phyloP scores from a whole-genome alignment of 2,329 filamentous ascomycete species.

The Knoxdaviesia proteae region DNA sequence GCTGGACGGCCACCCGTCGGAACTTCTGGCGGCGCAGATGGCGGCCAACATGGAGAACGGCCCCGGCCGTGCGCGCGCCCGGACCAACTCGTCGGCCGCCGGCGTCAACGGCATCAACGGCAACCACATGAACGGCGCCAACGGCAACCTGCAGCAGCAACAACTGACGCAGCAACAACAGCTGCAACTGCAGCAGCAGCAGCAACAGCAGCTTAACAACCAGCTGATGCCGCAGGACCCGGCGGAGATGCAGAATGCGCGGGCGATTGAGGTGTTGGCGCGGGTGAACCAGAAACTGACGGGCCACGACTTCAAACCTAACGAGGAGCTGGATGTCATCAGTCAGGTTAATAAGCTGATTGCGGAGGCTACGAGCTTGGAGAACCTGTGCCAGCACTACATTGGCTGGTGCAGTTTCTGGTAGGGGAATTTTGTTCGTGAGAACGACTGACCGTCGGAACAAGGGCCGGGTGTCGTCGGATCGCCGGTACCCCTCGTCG shows the following conservation, averaged over 20 bases:
- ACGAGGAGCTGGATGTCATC: constrained; percentile 66
- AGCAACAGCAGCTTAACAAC: constrained; percentile 4
- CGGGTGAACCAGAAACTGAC: constrained; percentile 92
- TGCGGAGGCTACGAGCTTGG: constrained; percentile 83
- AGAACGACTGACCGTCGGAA: constrained; percentile 5
- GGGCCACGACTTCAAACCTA: constrained; percentile 73
- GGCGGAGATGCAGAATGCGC: constrained; percentile 74
- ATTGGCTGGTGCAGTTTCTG: constrained; percentile 99
- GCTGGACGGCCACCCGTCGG: constrained; percentile 38
- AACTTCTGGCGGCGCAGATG: constrained; percentile 28
- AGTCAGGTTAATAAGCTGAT: constrained; percentile 89
- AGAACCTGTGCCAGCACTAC: constrained; percentile 97
- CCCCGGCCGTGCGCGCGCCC: constrained; percentile 27
- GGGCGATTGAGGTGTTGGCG: constrained; percentile 76
- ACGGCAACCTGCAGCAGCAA: too few species aligned
- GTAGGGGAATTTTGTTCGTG: constrained; percentile 21
- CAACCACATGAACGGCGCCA: not conserved
- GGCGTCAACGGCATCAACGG: constrained; percentile 8
- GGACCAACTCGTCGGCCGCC: constrained; percentile 36
- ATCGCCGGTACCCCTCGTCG: too few species aligned
- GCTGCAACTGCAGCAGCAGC: not conserved
- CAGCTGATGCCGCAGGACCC: constrained; percentile 16
- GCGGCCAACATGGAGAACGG: constrained; percentile 8
- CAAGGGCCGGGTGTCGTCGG: not conserved
- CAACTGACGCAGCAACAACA: not conserved